Percentiles rank a stretch among this genome's conserved stretches.
Evolutionary conservation across 164 flowering plant genomes (phyloP).

Genomic region (Vitis riparia): DNA sequence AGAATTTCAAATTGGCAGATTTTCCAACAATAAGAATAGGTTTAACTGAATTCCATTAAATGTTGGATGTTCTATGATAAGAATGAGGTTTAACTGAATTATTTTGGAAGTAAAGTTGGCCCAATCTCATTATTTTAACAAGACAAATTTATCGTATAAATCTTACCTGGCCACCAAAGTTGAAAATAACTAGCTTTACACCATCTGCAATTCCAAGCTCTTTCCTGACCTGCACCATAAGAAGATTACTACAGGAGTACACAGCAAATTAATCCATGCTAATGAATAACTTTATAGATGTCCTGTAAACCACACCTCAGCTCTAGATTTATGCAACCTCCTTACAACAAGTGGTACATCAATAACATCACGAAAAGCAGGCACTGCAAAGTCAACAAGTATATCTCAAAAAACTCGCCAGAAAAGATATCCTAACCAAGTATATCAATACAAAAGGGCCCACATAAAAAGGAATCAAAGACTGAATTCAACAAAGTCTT

Average conservation of each 20-base stretch:
- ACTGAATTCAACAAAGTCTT: too few species aligned
- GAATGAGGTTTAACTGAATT: too few species aligned
- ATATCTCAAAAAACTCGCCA: background rate
- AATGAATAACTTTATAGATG: background rate
- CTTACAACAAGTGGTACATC: slow-evolving; percentile 97
- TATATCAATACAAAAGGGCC: too few species aligned
- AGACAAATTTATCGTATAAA: too few species aligned
- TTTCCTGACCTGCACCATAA: slow-evolving; percentile 62
- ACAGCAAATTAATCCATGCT: background rate
- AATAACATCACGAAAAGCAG: slow-evolving; percentile 93
- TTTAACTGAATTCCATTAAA: too few species aligned
- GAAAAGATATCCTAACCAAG: too few species aligned
- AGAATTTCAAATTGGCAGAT: too few species aligned
- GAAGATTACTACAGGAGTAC: background rate
- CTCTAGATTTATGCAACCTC: slow-evolving; percentile 75
- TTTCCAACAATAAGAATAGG: too few species aligned
- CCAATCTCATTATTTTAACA: too few species aligned
- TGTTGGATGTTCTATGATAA: too few species aligned
- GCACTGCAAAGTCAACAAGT: slow-evolving; percentile 59
- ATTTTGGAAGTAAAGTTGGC: too few species aligned
- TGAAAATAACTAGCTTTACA: slow-evolving; percentile 81
- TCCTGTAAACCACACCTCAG: slow-evolving; percentile 49
- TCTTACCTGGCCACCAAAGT: slow-evolving; percentile 95
- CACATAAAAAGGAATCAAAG: too few species aligned
- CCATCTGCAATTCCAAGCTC: slow-evolving; percentile 80